Evolutionary conservation across 1,284 basidiomycete species (phyloP), one percentile per base, ranked within the genome.

Genomic region (Leccinum pachyderme): DNA sequence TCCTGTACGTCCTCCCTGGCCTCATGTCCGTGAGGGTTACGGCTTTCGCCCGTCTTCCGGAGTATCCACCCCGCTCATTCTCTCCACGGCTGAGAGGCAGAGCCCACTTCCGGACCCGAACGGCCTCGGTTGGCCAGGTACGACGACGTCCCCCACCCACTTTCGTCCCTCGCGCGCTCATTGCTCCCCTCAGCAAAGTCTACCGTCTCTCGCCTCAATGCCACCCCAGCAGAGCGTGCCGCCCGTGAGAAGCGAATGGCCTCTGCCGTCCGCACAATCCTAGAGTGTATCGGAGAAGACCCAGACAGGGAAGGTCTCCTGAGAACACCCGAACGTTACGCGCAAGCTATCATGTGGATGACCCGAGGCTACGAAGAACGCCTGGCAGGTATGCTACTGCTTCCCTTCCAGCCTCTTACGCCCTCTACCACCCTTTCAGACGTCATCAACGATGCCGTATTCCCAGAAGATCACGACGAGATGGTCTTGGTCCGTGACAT

Each of bases 401-500:
- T 55, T 53, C 31, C 41, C 49, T 62, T 62, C 48, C 55, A 48
- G 53, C 49, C 46, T 18, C 46, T 35, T 33, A 49, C 35, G 45
- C 56, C 54, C 55, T 58, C 28, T 37, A 57, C 35, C 32, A 43
- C 22, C 54, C 54, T 51, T 45, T 55, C 74, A 91, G 96, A 99
- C 71, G 95, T 99, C 61, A 98, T 99, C 63, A 97, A 98, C 73
- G 93, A 98, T 78, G 97, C 97, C 51, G 87, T 99, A 41, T 99
- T 99, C 71, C 91, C 95, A 52, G 97, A 99, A 74, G 94, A 99
- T 73, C 97, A 99, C 77, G 97, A 99, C 68, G 97, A 99, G 74
- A 97, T 99, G 95, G 96, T 99, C 52, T 87, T 99, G 60, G 97
- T 99, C 49, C 85, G 92, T 58, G 95, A 99, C 71, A 99, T 99